These are phyloP conservation scores for Cutaneotrichosporon cyanovorans DNA, from an alignment of 1,284 basidiomycete species.

Conservation along the genomic window DNA sequence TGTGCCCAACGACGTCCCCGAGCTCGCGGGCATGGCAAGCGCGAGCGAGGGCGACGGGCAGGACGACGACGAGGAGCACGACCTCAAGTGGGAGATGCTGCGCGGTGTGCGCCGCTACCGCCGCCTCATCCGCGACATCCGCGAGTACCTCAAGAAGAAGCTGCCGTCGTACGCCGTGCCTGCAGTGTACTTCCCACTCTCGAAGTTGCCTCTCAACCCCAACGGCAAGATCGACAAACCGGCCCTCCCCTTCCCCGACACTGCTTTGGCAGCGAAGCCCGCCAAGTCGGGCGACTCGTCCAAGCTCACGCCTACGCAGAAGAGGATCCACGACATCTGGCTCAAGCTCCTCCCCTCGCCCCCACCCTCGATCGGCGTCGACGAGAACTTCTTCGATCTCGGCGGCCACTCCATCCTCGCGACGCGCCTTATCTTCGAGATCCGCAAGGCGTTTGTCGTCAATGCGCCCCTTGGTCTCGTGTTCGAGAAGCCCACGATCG, in stretches of 20 bases:
- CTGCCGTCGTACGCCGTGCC: slow-evolving; percentile 89
- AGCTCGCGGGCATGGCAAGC: slow-evolving; percentile 66
- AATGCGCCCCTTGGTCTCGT: slow-evolving; percentile 88
- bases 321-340: slow-evolving; percentile 77
- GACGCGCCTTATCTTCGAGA: slow-evolving; percentile 92
- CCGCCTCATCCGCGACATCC: slow-evolving; percentile 82
- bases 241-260: slow-evolving; percentile 96
- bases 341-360: slow-evolving; percentile 70
- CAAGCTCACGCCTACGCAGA: slow-evolving; percentile 62
- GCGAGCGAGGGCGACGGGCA: slow-evolving; percentile 56
- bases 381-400: slow-evolving; percentile 97
- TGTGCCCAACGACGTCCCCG: slow-evolving; percentile 70
- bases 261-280: slow-evolving; percentile 59
- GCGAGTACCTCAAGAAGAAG: slow-evolving; percentile 96
- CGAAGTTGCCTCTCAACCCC: slow-evolving; percentile 94
- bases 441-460: slow-evolving; percentile 85
- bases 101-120: slow-evolving; percentile 75
- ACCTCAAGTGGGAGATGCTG: slow-evolving; percentile 52
- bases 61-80: slow-evolving; percentile 42
- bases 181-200: slow-evolving; percentile 87
- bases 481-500: slow-evolving; percentile 84
- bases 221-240: slow-evolving; percentile 99
- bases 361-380: slow-evolving; percentile 68
- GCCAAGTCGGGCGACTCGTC: slow-evolving; percentile 39
- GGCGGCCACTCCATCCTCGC: slow-evolving; percentile 98